These are phyloP conservation scores for Calophaca sinica DNA, from an alignment of 306 rosid genomes.

Conservation along the genomic window DNA sequence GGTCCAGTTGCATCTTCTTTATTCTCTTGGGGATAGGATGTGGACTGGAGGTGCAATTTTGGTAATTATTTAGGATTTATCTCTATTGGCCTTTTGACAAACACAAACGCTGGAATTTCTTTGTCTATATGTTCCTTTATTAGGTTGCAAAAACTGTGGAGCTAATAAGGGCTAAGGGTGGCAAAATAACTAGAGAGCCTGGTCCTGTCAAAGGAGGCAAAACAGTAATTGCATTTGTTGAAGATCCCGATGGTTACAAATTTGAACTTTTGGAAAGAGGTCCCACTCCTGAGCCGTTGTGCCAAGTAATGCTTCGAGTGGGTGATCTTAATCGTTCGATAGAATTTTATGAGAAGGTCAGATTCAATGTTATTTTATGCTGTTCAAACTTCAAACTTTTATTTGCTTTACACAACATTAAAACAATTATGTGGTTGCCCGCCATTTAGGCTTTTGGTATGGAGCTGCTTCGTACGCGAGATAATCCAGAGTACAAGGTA, in stretches of 20 bases:
- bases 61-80: conserved; percentile 29
- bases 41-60: conserved; percentile 33
- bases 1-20: conserved; percentile 13
- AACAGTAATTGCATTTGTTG: conserved; percentile 89
- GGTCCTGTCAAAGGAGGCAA: conserved; percentile 97
- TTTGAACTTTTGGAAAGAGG: conserved; percentile 96
- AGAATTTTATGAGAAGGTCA: conserved; percentile 91
- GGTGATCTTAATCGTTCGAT: conserved; percentile 97
- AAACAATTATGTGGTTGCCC: conserved; percentile 40
- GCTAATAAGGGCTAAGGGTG: conserved; percentile 91
- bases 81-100: conserved; percentile 42
- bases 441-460: conserved; percentile 84
- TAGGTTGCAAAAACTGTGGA: conserved; percentile 89
- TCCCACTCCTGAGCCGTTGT: conserved; percentile 92
- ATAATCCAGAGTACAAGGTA: conserved; percentile 97
- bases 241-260: conserved; percentile 98
- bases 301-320: conserved; percentile 99
- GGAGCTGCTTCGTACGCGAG: conserved; percentile 93
- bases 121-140: conserved; percentile 45
- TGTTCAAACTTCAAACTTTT: not conserved
- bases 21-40: conserved; percentile 1
- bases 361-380: conserved; percentile 37
- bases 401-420: conserved; percentile 3
- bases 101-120: conserved; percentile 17
- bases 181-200: conserved; percentile 88